These are phyloP conservation scores for Spergularia marina DNA, from an alignment of 148 eudicot genomes.

Conservation along the genomic window DNA sequence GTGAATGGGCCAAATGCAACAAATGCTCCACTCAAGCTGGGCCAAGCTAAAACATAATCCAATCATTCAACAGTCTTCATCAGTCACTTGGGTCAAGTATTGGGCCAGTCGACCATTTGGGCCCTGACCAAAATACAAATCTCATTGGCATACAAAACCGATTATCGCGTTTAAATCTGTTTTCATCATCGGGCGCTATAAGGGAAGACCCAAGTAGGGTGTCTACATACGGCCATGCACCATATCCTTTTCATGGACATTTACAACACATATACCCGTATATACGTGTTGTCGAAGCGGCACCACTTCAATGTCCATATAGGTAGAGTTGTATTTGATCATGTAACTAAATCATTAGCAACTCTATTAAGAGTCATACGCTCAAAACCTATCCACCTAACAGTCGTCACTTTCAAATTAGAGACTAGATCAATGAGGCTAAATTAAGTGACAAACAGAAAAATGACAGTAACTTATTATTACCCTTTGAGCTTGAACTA, in stretches of 20 bases:
- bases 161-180: too few species aligned
- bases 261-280: conserved; percentile 1
- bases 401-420: background rate
- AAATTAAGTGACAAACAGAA: background rate
- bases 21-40: too few species aligned
- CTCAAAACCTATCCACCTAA: background rate
- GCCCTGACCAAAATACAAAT: too few species aligned
- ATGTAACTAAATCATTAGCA: background rate
- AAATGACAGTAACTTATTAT: background rate
- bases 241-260: conserved; percentile 6
- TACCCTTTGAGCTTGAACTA: conserved; percentile 3
- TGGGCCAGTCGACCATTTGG: too few species aligned
- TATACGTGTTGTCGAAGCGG: background rate
- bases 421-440: background rate
- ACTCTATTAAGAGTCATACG: background rate
- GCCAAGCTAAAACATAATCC: too few species aligned
- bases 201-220: too few species aligned
- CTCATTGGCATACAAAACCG: too few species aligned
- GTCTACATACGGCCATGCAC: conserved; percentile 15
- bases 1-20: too few species aligned
- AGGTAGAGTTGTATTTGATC: too few species aligned
- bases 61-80: too few species aligned
- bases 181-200: too few species aligned
- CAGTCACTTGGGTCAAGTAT: too few species aligned
- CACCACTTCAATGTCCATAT: background rate